Conservation (phyloP, 768 basidiomycete genomes). For the Suillus subaureus region DNA sequence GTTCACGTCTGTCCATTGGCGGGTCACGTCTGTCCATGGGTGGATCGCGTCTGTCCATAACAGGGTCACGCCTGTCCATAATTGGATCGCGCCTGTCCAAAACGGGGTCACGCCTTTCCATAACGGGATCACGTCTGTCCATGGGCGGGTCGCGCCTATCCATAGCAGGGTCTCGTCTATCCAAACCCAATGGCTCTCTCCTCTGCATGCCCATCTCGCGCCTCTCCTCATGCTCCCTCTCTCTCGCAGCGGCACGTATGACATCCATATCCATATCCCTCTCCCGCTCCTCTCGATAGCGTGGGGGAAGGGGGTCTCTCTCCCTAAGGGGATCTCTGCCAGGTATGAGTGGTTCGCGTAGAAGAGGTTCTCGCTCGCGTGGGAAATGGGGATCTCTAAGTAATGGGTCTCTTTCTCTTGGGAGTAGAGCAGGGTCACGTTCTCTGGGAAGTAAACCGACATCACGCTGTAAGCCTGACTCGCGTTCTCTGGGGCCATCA, state of each 20-base stretch:
- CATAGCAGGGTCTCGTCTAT: background rate
- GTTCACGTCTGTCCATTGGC: background rate
- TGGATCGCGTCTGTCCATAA: background rate
- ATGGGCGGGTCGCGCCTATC: background rate
- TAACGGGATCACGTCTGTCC: background rate
- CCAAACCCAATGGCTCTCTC: background rate
- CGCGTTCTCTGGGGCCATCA: conserved; percentile 3
- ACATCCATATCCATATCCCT: conserved; percentile 4
- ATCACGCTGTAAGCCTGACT: conserved; percentile 1
- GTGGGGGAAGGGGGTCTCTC: background rate
- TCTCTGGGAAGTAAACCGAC: background rate
- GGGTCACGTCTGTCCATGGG: background rate
- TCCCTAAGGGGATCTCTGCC: conserved; percentile 2
- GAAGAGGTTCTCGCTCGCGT: background rate
- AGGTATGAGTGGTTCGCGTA: background rate
- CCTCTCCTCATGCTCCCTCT: conserved; percentile 1
- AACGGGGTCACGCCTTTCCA: background rate
- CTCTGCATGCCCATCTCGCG: conserved; percentile 4
- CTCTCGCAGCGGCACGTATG: background rate
- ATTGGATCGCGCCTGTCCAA: background rate
- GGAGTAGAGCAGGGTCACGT: background rate
- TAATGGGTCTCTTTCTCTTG: conserved; percentile 1
- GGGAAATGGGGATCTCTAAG: conserved; percentile 6
- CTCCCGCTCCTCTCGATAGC: conserved; percentile 6
- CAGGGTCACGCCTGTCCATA: background rate